Base-by-base conservation (phyloP, 192 early-diverging fungal species). In the Coemansia nantahalensis region DNA sequence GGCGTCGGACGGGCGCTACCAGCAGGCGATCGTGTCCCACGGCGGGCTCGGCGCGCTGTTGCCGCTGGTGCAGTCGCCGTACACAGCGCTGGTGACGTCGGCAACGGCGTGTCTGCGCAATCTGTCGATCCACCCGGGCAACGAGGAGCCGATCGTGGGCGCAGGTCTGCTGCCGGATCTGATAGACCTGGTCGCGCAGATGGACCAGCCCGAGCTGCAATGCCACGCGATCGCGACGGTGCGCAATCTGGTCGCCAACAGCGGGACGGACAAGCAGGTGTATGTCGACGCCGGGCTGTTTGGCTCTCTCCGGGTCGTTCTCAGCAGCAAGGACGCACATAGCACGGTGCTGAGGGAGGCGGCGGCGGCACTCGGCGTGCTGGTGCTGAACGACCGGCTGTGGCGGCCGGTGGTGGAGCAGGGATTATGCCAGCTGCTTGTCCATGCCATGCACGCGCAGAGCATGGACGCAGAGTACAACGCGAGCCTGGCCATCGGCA, bases 91-190 rank as follows among this genome's bases (percentile, higher is more conserved):
- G 34, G 71, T 89, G 39, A 81, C 82, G 8, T 64, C 89, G 2
- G 88, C 92, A 0, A 86, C 90, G 0, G 90, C 92, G 2, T 93
- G 90, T 43, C 80, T 94, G 45, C 86, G 92, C 52, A 94, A 94
- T 62, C 82, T 94, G 41, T 91, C 91, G 19, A 92, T 94, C 31
- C 86, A 90, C 48, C 73, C 85, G n/a, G 63, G 71, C 32, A 92
- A 91, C 61, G 91, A 92, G 54, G 77, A 80, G 10, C 86, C 90
- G 19, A 89, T 91, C 39, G 83, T 92, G n/a, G 80, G 81, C 33
- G 85, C 84, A 23, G 84, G 83, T 15, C 84, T 93, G 47, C 59
- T 93, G 47, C 76, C 86, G 2, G 56, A 63, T 11, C 47, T 67
- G 30, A 36, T 54, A 1, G 56, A 53, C 18, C 51, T 71, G 12